Percentiles rank a stretch among this genome's conserved stretches.
These are phyloP conservation scores for Aspergillus homomorphus DNA, from an alignment of 495 filamentous ascomycete species.

Conservation along the genomic window DNA sequence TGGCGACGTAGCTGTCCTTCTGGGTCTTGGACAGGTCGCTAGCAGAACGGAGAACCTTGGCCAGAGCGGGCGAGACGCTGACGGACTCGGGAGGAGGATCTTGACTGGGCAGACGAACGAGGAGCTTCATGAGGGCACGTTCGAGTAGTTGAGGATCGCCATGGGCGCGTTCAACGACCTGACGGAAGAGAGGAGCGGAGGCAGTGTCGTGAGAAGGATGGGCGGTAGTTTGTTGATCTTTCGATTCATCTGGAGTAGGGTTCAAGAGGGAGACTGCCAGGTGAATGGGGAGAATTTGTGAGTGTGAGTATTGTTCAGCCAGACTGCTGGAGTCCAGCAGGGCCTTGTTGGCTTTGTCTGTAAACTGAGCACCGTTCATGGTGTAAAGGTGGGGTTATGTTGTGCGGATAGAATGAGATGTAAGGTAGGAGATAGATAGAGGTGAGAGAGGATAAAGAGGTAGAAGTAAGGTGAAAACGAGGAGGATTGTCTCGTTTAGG, in stretches of 20 bases:
- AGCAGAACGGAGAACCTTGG: slow-evolving; percentile 75
- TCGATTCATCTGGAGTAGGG: slow-evolving; percentile 70
- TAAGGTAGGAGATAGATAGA: slow-evolving; percentile 4
- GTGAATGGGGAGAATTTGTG: slow-evolving; percentile 84
- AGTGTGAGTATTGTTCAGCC: slow-evolving; percentile 82
- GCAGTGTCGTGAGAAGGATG: slow-evolving; percentile 56
- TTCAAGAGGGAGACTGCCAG: slow-evolving; percentile 86
- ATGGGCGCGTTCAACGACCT: slow-evolving; percentile 90
- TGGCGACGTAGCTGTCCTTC: slow-evolving; percentile 89
- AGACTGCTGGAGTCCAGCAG: slow-evolving; percentile 79
- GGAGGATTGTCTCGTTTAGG: background rate
- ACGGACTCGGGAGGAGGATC: slow-evolving; percentile 89
- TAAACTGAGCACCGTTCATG: slow-evolving; percentile 65
- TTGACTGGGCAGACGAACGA: slow-evolving; percentile 89
- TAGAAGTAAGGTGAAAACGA: background rate
- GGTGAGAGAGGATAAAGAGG: slow-evolving; percentile 1
- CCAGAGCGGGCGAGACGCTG: slow-evolving; percentile 73
- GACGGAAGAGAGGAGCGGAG: slow-evolving; percentile 75
- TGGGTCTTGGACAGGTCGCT: slow-evolving; percentile 93
- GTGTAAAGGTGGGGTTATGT: slow-evolving; percentile 16
- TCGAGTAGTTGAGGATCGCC: slow-evolving; percentile 88
- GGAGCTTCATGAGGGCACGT: slow-evolving; percentile 80
- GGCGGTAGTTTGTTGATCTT: slow-evolving; percentile 64
- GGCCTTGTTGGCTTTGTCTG: slow-evolving; percentile 84
- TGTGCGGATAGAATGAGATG: background rate